These are phyloP conservation scores for Hericium erinaceus DNA, from an alignment of 768 basidiomycete species.

Conservation along the genomic window DNA sequence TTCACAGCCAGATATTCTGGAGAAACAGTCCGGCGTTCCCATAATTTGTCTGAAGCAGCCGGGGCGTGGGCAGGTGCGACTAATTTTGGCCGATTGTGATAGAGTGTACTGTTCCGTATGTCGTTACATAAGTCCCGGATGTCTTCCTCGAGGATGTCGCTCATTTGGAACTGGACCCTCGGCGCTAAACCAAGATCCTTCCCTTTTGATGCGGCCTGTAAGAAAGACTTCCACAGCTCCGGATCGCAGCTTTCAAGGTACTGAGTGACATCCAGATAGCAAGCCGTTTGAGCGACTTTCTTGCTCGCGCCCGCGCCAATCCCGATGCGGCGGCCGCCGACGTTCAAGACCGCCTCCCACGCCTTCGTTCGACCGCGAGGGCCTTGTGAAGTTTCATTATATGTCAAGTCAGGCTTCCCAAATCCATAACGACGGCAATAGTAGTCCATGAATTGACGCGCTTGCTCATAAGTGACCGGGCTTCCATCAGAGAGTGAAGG, in stretches of 20 bases:
- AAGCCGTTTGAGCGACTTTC: constrained; percentile 59
- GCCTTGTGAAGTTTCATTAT: constrained; percentile 25
- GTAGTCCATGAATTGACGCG: constrained; percentile 89
- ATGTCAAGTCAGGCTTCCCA: constrained; percentile 60
- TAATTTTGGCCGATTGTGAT: constrained; percentile 46
- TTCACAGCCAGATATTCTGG: constrained; percentile 32
- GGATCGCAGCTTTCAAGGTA: constrained; percentile 84
- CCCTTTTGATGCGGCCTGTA: constrained; percentile 50
- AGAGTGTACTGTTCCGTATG: constrained; percentile 54
- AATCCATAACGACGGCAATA: constrained; percentile 80
- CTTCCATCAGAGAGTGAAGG: constrained; percentile 43
- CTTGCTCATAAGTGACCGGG: constrained; percentile 56
- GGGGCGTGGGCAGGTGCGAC: constrained; percentile 1
- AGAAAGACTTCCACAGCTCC: constrained; percentile 67
- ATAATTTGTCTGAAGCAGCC: constrained; percentile 7
- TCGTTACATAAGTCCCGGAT: constrained; percentile 64
- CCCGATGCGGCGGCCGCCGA: constrained; percentile 75
- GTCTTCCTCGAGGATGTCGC: constrained; percentile 52
- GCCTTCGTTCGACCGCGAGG: constrained; percentile 13
- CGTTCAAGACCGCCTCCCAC: constrained; percentile 73
- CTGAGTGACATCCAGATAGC: constrained; percentile 80
- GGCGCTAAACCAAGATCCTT: constrained; percentile 66
- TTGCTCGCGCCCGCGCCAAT: constrained; percentile 62
- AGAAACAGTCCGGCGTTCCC: constrained; percentile 21
- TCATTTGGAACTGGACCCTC: constrained; percentile 56